Evolutionary conservation across 2,329 filamentous ascomycete genomes (phyloP).

Genomic region (Cordyceps militaris): DNA sequence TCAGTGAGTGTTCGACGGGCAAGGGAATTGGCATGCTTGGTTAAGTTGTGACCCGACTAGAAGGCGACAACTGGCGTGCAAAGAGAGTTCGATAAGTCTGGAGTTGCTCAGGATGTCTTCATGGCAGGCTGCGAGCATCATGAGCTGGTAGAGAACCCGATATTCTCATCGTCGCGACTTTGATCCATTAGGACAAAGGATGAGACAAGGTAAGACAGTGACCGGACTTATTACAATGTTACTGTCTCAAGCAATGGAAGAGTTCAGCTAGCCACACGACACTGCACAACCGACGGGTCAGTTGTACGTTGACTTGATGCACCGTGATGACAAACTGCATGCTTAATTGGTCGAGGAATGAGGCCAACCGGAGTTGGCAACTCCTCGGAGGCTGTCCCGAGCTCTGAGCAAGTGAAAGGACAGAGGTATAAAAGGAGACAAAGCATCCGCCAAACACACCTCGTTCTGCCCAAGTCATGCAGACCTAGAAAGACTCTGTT

Average conservation of each 20-base stretch:
- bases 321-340: background rate
- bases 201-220: background rate
- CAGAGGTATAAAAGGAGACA: background rate
- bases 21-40: background rate
- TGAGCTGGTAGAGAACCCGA: background rate
- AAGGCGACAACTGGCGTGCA: background rate
- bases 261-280: background rate
- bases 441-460: background rate
- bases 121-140: background rate
- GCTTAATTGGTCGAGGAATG: background rate
- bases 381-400: no score
- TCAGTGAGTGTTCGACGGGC: background rate
- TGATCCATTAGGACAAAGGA: background rate
- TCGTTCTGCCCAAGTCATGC: background rate
- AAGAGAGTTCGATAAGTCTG: background rate
- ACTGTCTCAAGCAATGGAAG: background rate
- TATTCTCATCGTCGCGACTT: background rate
- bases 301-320: background rate
- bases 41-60: background rate
- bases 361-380: background rate
- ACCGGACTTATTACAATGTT: background rate
- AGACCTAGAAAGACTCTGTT: background rate
- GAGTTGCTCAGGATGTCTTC: background rate
- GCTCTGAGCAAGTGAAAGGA: background rate
- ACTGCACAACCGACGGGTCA: background rate